A percentile compares a stretch with the other conserved stretches of the same genome.
Conservation (phyloP, 2,329 filamentous ascomycete genomes). For the Septoria linicola region DNA sequence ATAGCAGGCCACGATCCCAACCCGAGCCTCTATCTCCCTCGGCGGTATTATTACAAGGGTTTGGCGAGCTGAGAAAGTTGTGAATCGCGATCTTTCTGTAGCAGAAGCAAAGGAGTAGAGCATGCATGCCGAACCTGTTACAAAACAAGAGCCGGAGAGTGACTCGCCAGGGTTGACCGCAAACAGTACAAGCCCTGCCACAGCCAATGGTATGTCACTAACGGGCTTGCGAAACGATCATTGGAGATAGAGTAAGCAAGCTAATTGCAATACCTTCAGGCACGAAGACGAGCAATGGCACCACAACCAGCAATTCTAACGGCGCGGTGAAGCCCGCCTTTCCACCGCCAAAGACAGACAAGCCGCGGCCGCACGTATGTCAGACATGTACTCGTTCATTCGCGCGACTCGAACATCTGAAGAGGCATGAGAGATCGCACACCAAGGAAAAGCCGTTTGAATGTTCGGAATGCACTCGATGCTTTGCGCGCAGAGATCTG, state of each 20-base stretch:
- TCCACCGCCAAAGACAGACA: constrained; percentile 91
- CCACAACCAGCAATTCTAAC: constrained; percentile 21
- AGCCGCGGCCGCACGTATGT: constrained; percentile 92
- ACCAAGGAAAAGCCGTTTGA: constrained; percentile 99
- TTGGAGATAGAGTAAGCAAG: not conserved
- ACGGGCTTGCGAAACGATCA: too few species aligned
- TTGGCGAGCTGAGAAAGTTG: not conserved
- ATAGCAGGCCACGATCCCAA: not conserved
- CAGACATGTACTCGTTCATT: constrained; percentile 88
- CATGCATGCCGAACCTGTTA: constrained; percentile 31
- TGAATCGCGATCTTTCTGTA: constrained; percentile 6
- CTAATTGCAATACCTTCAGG: not conserved
- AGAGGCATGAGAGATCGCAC: constrained; percentile 95
- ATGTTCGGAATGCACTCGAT: constrained; percentile 89
- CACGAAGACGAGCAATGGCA: constrained; percentile 19
- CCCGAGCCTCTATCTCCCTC: too few species aligned
- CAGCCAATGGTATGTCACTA: constrained; percentile 22
- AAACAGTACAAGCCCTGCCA: constrained; percentile 15
- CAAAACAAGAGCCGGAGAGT: constrained; percentile 30
- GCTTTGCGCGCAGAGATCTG: constrained; percentile 90
- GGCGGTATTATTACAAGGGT: too few species aligned
- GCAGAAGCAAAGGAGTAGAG: constrained; percentile 18
- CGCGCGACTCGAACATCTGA: constrained; percentile 90
- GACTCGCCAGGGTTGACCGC: constrained; percentile 27
- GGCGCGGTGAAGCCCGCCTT: constrained; percentile 46